Conservation (phyloP, 108 stramenopile species). For the Fragilaria crotonensis region DNA sequence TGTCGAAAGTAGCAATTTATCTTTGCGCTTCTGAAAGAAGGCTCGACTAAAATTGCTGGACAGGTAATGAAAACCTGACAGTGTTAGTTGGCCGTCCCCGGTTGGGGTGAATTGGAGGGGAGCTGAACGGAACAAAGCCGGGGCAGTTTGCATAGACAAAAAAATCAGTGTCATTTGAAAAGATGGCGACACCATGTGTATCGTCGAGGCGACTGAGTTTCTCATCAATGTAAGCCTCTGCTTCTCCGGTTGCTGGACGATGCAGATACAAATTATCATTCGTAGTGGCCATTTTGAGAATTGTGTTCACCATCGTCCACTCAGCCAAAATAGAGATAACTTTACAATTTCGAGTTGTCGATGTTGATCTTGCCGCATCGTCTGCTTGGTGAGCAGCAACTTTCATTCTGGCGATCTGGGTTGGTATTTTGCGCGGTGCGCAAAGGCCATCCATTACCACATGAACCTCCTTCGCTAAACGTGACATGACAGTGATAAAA, state of each 20-base stretch:
- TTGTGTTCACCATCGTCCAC: conserved; percentile 18
- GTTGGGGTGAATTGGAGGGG: conserved; percentile 4
- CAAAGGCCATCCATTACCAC: conserved; percentile 20
- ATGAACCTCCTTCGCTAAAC: conserved; percentile 1
- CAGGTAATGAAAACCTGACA: conserved; percentile 11
- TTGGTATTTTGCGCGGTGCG: conserved; percentile 3
- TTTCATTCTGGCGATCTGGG: conserved; percentile 12
- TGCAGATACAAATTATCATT: conserved; percentile 7
- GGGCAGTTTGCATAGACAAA: conserved; percentile 19
- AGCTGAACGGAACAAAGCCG: conserved; percentile 14
- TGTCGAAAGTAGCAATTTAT: not conserved
- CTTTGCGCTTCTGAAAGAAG: not conserved
- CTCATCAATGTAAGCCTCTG: conserved; percentile 17
- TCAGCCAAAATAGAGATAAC: conserved; percentile 17
- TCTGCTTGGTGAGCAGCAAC: conserved; percentile 4
- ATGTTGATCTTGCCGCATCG: not conserved
- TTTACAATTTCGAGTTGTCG: not conserved
- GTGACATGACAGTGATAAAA: conserved; percentile 1
- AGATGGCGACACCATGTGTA: conserved; percentile 7
- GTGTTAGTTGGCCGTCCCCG: not conserved
- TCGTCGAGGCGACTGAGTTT: not conserved
- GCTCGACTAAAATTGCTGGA: conserved; percentile 9
- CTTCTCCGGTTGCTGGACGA: conserved; percentile 16
- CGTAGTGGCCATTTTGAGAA: not conserved
- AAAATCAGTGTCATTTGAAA: conserved; percentile 21